Evolutionary conservation across 106 monocot genomes (phyloP).

Genomic region (Dendrobium chrysotoxum): DNA sequence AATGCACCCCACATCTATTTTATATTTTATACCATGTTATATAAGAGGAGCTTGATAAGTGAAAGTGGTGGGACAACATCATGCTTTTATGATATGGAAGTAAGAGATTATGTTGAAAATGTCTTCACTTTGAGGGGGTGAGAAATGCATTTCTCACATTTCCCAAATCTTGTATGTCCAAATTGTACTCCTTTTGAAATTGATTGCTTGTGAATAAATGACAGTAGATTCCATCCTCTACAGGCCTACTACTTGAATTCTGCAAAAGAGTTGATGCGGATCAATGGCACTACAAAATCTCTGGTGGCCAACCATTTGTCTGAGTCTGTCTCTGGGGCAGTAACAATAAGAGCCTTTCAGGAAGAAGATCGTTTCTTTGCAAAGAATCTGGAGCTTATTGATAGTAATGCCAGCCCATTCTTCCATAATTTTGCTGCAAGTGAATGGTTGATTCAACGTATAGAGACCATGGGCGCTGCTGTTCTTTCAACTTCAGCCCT

Average conservation of each 20-base stretch:
- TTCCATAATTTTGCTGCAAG: constrained; percentile 70
- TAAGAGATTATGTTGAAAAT: background rate
- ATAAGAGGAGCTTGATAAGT: too few species aligned
- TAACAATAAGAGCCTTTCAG: constrained; percentile 76
- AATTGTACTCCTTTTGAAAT: background rate
- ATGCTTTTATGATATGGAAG: background rate
- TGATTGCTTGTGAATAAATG: background rate
- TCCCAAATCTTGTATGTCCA: background rate
- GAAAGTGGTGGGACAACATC: too few species aligned
- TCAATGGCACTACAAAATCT: constrained; percentile 96
- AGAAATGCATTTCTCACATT: background rate
- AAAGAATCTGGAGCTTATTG: constrained; percentile 51
- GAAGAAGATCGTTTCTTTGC: constrained; percentile 60
- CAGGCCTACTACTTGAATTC: constrained; percentile 83
- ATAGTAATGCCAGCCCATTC: constrained; percentile 73
- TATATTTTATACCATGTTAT: too few species aligned
- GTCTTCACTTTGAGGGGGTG: background rate
- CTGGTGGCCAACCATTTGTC: constrained; percentile 79
- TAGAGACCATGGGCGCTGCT: constrained; percentile 82
- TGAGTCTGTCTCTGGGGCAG: constrained; percentile 77
- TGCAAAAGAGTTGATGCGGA: constrained; percentile 91
- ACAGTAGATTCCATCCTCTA: background rate
- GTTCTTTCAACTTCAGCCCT: constrained; percentile 78
- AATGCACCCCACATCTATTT: too few species aligned
- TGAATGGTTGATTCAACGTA: constrained; percentile 79